Conservation (phyloP, 495 filamentous ascomycete genomes). For the Lepidopterella palustris region DNA sequence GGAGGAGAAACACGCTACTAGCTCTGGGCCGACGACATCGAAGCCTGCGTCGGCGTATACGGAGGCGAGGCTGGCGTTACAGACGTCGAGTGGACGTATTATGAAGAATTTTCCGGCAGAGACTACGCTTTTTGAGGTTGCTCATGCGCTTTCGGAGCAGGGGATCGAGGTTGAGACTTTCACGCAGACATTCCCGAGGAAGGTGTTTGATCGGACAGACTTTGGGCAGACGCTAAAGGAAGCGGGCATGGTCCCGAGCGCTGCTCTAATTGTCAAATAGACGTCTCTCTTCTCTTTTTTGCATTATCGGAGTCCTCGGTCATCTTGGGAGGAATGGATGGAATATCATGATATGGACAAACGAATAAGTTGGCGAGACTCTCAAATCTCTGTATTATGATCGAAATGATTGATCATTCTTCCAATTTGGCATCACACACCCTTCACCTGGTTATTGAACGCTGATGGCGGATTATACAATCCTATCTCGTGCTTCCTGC, state of each 20-base stretch:
- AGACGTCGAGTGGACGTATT: slow-evolving; percentile 64
- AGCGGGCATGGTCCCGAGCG: slow-evolving; percentile 81
- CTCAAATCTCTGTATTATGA: too few species aligned
- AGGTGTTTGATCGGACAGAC: slow-evolving; percentile 70
- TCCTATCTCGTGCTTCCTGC: too few species aligned
- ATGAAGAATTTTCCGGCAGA: slow-evolving; percentile 78
- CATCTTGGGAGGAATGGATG: not conserved
- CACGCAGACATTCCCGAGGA: slow-evolving; percentile 77
- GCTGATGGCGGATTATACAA: too few species aligned
- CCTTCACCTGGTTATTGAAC: too few species aligned
- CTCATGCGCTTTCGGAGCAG: slow-evolving; percentile 60
- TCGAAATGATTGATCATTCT: too few species aligned
- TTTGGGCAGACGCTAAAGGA: slow-evolving; percentile 91
- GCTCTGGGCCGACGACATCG: slow-evolving; percentile 41
- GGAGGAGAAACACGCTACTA: slow-evolving; percentile 20
- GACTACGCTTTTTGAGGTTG: slow-evolving; percentile 92
- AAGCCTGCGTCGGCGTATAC: slow-evolving; percentile 62
- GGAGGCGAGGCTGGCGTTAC: slow-evolving; percentile 75
- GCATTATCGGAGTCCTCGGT: not conserved
- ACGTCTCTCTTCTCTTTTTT: not conserved
- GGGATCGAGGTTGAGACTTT: slow-evolving; percentile 63
- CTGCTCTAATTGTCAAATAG: slow-evolving; percentile 70
- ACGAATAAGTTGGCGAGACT: too few species aligned
- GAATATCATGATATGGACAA: too few species aligned
- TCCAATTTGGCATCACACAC: too few species aligned